Evolutionary conservation across 2,329 filamentous ascomycete genomes (phyloP), one percentile per base, ranked within the genome.

Genomic region (Podosphaera xanthii): DNA sequence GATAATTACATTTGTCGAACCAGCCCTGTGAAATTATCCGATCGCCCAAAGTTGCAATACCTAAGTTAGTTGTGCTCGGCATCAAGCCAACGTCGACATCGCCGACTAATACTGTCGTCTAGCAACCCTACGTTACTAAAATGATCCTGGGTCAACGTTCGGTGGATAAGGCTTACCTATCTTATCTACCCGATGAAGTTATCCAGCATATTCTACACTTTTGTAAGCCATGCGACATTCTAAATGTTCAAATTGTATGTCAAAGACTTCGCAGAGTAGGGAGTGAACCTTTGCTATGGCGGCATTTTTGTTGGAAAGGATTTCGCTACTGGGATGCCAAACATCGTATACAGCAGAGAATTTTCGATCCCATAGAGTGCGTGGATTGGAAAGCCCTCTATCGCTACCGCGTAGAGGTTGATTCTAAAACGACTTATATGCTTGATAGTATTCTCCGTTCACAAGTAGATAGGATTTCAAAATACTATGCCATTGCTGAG

Each of bases 231-330:
- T 74, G 75, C 60, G 76, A 83, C 61, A 75, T 75, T 56, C 58
- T 64, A 12, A 70, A 66, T 59, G 65, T 82, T 44, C 74, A 79
- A 62, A 69, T 71, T 34, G 75, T 84, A 9, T 87, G 79, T 31
- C 79, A 74, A 64, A 80, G 81, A 60, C 77, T 91, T 65, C 74
- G 80, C 65, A 74, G 75, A 55, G 73, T 94, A 59, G 78, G 81
- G 46, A 81, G 82, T 64, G 84, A 87, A 60, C 81, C 83, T 6
- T 73, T 90, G 34, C 75, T 96, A 58, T 97, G 92, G 91, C 82
- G 82, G 62, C 72, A 79, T 65, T 80, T 91, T 68, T 97, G 92
- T 70, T 71, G 73, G 59, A 71, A 71, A 42, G 73, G 75, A 59
- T 96, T 89, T 72, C 76, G 71, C 59, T 87, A 82, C 70, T 98